phyloP scores from a whole-genome alignment of 2,329 filamentous ascomycete genomes.

The Fusarium burgessii region DNA sequence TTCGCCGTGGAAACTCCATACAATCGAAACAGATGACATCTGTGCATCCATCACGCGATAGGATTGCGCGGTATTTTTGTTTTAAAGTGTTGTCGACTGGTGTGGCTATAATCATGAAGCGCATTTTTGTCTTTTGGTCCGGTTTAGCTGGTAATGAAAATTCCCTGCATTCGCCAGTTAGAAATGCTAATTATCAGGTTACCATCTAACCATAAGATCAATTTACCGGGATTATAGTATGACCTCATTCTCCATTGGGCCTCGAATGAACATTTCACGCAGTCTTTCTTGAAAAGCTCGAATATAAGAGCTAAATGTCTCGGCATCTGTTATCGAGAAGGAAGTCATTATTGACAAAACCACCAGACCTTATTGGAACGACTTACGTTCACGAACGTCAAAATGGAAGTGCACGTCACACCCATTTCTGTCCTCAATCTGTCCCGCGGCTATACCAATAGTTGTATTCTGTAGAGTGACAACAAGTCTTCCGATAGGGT shows the following conservation, averaged over 20 bases:
- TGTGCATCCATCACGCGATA: rapidly evolving
- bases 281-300: not conserved
- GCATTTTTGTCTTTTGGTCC: rapidly evolving
- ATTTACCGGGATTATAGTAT: rapidly evolving
- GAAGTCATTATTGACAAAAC: rapidly evolving
- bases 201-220: rapidly evolving
- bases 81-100: rapidly evolving
- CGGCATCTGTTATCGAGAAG: rapidly evolving
- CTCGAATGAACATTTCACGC: rapidly evolving
- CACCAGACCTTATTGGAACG: rapidly evolving
- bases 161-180: rapidly evolving
- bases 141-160: rapidly evolving
- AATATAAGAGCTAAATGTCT: rapidly evolving
- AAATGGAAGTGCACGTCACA: not conserved
- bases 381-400: not conserved
- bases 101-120: not conserved
- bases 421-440: rapidly evolving
- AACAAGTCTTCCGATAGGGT: not conserved
- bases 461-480: rapidly evolving
- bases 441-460: rapidly evolving
- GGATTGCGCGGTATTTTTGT: rapidly evolving
- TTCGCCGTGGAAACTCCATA: rapidly evolving
- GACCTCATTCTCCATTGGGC: rapidly evolving
- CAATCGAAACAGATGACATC: rapidly evolving
- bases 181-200: no score